These are phyloP conservation scores for Scedosporium boydii DNA, from an alignment of 2,329 filamentous ascomycete genomes.

Conservation along the genomic window DNA sequence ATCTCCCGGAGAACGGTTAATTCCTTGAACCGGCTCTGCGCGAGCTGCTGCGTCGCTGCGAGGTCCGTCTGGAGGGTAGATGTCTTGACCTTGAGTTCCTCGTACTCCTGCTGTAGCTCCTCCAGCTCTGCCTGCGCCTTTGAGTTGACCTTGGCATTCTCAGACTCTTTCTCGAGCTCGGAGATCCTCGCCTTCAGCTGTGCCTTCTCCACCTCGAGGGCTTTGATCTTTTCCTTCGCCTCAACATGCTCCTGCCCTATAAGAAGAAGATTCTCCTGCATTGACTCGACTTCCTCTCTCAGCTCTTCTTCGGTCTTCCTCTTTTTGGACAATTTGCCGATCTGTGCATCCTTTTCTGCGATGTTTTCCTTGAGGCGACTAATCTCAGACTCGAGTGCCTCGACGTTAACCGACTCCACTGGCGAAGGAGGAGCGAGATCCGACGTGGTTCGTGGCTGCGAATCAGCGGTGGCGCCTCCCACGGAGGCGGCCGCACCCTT, in stretches of 20 bases:
- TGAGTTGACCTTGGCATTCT: slow-evolving; percentile 33
- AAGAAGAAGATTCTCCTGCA: slow-evolving; percentile 69
- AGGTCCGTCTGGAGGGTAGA: slow-evolving; percentile 71
- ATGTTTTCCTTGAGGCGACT: slow-evolving; percentile 42
- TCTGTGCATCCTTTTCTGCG: slow-evolving; percentile 59
- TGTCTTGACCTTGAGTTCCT: slow-evolving; percentile 62
- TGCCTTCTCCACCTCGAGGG: slow-evolving; percentile 59
- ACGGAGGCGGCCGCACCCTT: slow-evolving; percentile 51
- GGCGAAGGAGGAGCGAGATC: slow-evolving; percentile 3
- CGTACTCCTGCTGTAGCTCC: slow-evolving; percentile 41
- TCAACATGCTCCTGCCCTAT: slow-evolving; percentile 79
- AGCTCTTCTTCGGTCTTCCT: slow-evolving; percentile 69
- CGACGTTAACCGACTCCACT: slow-evolving; percentile 14
- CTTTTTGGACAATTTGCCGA: slow-evolving; percentile 61
- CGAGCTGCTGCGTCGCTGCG: slow-evolving; percentile 75
- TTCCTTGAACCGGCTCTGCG: slow-evolving; percentile 81
- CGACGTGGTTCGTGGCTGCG: slow-evolving; percentile 15
- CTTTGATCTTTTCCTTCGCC: slow-evolving; percentile 67
- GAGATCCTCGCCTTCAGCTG: slow-evolving; percentile 64
- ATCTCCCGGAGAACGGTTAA: slow-evolving; percentile 70
- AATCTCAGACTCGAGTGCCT: slow-evolving; percentile 38
- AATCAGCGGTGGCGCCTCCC: slow-evolving; percentile 18
- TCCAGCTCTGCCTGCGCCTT: slow-evolving; percentile 54
- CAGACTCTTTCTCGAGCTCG: slow-evolving; percentile 18
- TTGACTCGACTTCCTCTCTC: slow-evolving; percentile 73